Conservation (phyloP, 169 alveolate species). For the Eimeria tenella region DNA sequence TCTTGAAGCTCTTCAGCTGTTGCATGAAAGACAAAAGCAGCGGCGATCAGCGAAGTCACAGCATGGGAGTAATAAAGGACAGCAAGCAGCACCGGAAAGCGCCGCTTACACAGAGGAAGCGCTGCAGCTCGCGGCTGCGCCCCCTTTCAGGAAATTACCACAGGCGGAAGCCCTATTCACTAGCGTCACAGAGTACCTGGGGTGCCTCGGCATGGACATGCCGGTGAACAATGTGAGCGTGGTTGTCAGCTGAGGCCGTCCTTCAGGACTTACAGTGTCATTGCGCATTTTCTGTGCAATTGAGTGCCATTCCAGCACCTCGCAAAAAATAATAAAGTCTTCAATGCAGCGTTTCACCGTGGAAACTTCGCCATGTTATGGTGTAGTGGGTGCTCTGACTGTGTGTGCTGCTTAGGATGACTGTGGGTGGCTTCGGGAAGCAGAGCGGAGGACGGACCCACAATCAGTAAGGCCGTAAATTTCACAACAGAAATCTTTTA, state of each 20-base stretch:
- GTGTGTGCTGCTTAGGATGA: constrained; percentile 28
- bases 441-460: constrained; percentile 23
- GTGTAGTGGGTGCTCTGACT: background rate
- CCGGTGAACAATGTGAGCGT: constrained; percentile 41
- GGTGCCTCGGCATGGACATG: constrained; percentile 33
- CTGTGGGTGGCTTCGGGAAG: constrained; percentile 50
- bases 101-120: constrained; percentile 58
- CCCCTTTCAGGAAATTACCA: constrained; percentile 50
- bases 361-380: background rate
- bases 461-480: constrained; percentile 3
- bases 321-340: no score
- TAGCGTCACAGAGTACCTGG: constrained; percentile 38
- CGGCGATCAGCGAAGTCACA: constrained; percentile 26
- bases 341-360: background rate
- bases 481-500: background rate
- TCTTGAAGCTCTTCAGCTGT: constrained; percentile 53
- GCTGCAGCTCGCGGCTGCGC: constrained; percentile 62
- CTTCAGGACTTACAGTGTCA: no score
- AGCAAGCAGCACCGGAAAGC: constrained; percentile 3
- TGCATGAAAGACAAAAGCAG: constrained; percentile 70
- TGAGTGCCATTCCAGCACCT: no score
- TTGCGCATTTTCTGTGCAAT: no score
- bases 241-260: no score
- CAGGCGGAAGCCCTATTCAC: constrained; percentile 54
- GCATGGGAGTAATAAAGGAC: constrained; percentile 30